Evolutionary conservation across 2,329 filamentous ascomycete species (phyloP), one percentile per base, ranked within the genome.

Genomic region (Alternaria sp.): DNA sequence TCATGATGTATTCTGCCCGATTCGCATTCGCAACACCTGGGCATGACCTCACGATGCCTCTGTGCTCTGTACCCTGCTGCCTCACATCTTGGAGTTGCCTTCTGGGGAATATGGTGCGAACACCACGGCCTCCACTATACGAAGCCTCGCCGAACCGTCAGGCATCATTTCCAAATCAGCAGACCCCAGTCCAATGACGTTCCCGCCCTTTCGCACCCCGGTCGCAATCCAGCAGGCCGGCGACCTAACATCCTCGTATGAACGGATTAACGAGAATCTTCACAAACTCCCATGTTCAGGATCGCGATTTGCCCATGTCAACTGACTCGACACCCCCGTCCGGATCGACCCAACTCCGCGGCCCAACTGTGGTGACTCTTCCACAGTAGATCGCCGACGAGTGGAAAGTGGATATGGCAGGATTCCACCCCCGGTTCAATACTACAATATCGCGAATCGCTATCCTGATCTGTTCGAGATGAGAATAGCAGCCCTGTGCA

Each of bases 271-370:
- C 50, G 23, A 46, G 20, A 44, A 51, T 37, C 41, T 15, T 53
- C 20, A 49, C 1, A 43, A 59, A 21, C 30, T 12, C 47, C 60
- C 41, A 28, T 53, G 14, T 56, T 59, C 46, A 44, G 41, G 11
- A 49, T 53, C 43, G 20, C 15, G 25, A 44, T 41, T 54, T 18
- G 11, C 33, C 43, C 49, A 62, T 62, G 28, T 9, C 28, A 14
- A 37, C 28, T 62, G 60, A 62, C 60, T 62, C 60, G 28, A 41
- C 10, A 53, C 55, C 55, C 60, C 33, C 21, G 60, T 54, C 60
- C 55, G 60, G 47, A 59, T 62, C 60, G 37, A 54, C 12, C 55
- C 55, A 59, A n/a, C n/a, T 51, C 60, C 60, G 60, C 60, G 55
- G 43, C 55, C 28, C 55, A 58, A 44, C 47, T 30, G 25, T 46